These are phyloP conservation scores for Tagetes patula DNA, from an alignment of 129 eudicot genomes.

Conservation along the genomic window DNA sequence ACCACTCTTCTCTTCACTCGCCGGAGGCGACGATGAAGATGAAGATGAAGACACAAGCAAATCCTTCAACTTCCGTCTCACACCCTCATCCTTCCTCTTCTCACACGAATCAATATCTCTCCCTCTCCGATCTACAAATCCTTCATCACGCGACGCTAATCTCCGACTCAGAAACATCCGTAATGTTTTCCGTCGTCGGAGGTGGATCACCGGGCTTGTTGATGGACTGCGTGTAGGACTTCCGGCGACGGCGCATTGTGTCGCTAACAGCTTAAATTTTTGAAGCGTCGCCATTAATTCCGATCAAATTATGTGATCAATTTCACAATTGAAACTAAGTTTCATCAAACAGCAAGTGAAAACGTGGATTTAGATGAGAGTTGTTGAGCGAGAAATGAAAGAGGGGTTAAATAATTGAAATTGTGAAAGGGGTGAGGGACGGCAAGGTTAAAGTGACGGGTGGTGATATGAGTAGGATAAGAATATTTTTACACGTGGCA, in stretches of 20 bases:
- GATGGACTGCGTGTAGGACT: constrained; percentile 87
- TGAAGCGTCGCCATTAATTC: constrained; percentile 65
- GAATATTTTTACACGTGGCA: constrained; percentile 31
- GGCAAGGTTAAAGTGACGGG: constrained; percentile 34
- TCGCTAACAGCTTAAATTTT: constrained; percentile 76
- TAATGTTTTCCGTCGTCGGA: constrained; percentile 82
- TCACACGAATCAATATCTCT: constrained; percentile 38
- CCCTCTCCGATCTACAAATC: constrained; percentile 36
- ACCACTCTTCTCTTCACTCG: neutral
- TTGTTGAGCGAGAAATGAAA: neutral
- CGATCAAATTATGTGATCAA: constrained; percentile 20
- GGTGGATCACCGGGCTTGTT: constrained; percentile 74
- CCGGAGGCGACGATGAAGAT: too few species aligned
- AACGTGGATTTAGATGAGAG: constrained; percentile 2
- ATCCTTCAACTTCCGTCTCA: constrained; percentile 67
- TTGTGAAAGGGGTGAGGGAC: constrained; percentile 29
- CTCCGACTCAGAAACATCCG: constrained; percentile 67
- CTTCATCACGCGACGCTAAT: constrained; percentile 30
- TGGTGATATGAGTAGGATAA: constrained; percentile 12
- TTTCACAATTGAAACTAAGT: neutral
- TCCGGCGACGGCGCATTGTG: constrained; percentile 75
- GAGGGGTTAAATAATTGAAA: constrained; percentile 32
- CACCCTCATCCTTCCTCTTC: constrained; percentile 35
- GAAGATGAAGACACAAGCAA: constrained; percentile 68
- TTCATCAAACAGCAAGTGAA: constrained; percentile 9